phyloP scores from a whole-genome alignment of 495 filamentous ascomycete genomes.

The Penicillium herquei region DNA sequence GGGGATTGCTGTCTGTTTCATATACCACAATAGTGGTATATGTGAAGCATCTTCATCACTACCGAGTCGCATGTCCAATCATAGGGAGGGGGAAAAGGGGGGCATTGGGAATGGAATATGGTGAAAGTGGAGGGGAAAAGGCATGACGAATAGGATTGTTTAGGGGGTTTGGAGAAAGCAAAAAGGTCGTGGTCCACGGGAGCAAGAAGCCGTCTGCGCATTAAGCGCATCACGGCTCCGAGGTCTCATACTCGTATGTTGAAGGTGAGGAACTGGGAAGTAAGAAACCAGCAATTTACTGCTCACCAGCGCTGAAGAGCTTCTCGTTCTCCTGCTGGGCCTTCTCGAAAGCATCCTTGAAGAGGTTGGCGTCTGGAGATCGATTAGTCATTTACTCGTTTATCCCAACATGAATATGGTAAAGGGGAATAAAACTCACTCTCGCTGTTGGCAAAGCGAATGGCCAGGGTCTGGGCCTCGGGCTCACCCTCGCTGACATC shows the following conservation, averaged over 20 bases:
- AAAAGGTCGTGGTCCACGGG: constrained; percentile 15
- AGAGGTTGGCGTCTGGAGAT: constrained; percentile 80
- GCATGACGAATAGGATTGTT: constrained; percentile 9
- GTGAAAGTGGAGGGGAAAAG: constrained; percentile 7
- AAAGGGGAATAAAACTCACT: constrained; percentile 58
- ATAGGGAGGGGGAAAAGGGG: constrained; percentile 17
- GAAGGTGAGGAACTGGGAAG: constrained; percentile 1
- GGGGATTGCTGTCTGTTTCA: constrained; percentile 25
- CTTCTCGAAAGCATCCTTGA: constrained; percentile 98
- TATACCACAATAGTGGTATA: constrained; percentile 27
- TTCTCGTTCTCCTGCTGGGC: constrained; percentile 95
- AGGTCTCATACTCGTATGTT: constrained; percentile 1
- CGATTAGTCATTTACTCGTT: not conserved
- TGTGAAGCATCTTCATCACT: constrained; percentile 34
- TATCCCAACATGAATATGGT: not conserved
- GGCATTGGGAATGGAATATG: constrained; percentile 8
- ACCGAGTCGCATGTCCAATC: constrained; percentile 27
- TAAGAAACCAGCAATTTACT: constrained; percentile 22
- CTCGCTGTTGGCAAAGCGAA: constrained; percentile 96
- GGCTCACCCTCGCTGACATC: constrained; percentile 98
- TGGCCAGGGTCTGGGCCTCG: constrained; percentile 92
- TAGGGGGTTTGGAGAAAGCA: constrained; percentile 18
- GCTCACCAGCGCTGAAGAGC: constrained; percentile 58
- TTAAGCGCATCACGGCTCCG: constrained; percentile 13
- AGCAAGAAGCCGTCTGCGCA: constrained; percentile 8